Base-by-base conservation (phyloP, 2,329 filamentous ascomycete species). In the Clonostachys rosea region DNA sequence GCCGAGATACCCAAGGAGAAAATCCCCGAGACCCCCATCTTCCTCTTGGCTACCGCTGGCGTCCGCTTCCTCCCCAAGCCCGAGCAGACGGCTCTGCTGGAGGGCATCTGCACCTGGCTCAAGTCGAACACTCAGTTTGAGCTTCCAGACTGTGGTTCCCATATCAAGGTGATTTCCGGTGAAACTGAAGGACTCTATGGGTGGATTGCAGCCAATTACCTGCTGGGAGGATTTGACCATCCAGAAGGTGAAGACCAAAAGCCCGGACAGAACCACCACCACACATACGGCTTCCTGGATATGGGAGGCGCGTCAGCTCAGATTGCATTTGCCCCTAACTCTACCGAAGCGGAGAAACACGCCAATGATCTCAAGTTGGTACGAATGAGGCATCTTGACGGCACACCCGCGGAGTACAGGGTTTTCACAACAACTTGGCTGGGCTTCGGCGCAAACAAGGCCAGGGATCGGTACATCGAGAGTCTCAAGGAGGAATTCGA, bases 291-390 rank as follows among this genome's bases (percentile, higher is more conserved):
- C 1, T 99, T 99, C 60, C 73, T 99, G 50, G 94, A 99, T 63
- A 99, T 99, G 95, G 94, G 94, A 44, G 94, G 94, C 45, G 94
- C 94, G 24, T 97, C 92, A 0, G 92, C 94, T 14, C 94, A 99
- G 68, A 97, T 99, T 59, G 94, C 95, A 0, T 99, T 99, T 65
- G 92, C 91, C 3, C 94, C 94, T 2, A 99, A 99, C 66, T 71
- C 79, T 5, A 97, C 94, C 2, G 94, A 99, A 64, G 85, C 91
- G 2, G 80, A 84, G 59, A 94, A 91, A 60, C 95, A 99, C 63
- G 86, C 89, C 1, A 80, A 96, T 52, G 91, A 97, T 61, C 71
- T 99, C 47, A 96, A 91, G 53, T 66, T 97, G 13, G 69, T 99
- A 49, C 85, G 94, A 43, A 72, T 99, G 69, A 83, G 95, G 52